Base-by-base conservation (phyloP, 2,329 filamentous ascomycete genomes). In the Phyllosticta citrichinensis region DNA sequence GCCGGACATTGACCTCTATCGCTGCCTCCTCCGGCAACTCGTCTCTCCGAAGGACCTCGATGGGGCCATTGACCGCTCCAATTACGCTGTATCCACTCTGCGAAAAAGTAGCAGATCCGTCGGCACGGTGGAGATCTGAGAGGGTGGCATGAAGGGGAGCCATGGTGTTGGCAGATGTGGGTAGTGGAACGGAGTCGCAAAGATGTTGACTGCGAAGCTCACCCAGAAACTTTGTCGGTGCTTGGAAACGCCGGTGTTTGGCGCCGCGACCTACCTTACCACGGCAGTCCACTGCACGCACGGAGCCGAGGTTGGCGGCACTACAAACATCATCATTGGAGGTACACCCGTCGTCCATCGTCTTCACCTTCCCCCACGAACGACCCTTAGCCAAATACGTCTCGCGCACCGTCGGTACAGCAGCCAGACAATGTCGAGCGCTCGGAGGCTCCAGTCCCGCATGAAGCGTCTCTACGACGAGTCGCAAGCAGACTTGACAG, bases 21-120 rank as follows among this genome's bases (percentile, higher is more conserved):
- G 87, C 84, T 27, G 93, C 91, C 77, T 97, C 91, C 74, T 96
- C 92, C 8, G 94, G 88, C 66, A 94, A 84, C 73, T 97, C 91
- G 71, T 99, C 93, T 68, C 90, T 85, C 68, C 92, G 84, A 67
- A 86, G 85, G 17, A 93, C 90, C 77, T 99, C 94, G 66, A 97
- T 84, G 17, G 94, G 94, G 0, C 93, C 94, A 75, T 96, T 97
- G 66, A 96, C 91, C 14, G 90, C 87, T 61, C 88, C 89, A 59
- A 95, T 83, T 65, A 97, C 83, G 53, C 86, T 87, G 74, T 91
- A 96, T 56, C 91, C 89, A 62, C 84, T 80, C 67, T 86, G 81
- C 2, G 87, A 84, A 72, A 90, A 91, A 10, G 84, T 87, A 11
- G 88, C 88, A 55, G 91, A 95, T 64, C 90, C 90, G 71, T 95